These are phyloP conservation scores for Trichosporon ovoides DNA, from an alignment of 1,284 basidiomycete genomes.

Conservation along the genomic window DNA sequence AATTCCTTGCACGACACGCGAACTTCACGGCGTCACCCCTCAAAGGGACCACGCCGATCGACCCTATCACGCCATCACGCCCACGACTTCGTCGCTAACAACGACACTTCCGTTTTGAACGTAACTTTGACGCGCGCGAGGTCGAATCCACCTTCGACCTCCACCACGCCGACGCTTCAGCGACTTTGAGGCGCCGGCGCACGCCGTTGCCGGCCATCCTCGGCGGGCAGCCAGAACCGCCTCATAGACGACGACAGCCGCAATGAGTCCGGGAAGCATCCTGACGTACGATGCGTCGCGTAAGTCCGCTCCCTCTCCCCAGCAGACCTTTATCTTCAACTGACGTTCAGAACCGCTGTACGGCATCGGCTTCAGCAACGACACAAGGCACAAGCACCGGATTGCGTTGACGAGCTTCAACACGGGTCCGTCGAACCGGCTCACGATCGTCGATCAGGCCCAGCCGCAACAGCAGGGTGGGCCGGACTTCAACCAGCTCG, in stretches of 20 bases:
- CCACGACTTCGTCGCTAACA: too few species aligned
- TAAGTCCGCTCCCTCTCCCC: constrained; percentile 14
- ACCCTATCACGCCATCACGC: too few species aligned
- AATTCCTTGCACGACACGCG: too few species aligned
- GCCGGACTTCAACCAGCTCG: constrained; percentile 35
- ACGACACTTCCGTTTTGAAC: too few species aligned
- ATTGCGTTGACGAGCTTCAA: constrained; percentile 40
- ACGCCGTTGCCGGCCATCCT: background rate
- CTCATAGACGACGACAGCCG: background rate
- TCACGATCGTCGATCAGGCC: constrained; percentile 36
- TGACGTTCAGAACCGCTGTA: constrained; percentile 42
- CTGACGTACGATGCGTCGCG: constrained; percentile 28
- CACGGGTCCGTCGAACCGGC: constrained; percentile 41
- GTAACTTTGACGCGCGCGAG: too few species aligned
- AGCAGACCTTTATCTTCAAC: too few species aligned
- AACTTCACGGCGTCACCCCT: too few species aligned
- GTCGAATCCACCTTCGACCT: too few species aligned
- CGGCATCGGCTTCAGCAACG: constrained; percentile 45
- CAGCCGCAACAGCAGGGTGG: constrained; percentile 4
- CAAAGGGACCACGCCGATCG: too few species aligned
- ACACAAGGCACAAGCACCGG: constrained; percentile 35
- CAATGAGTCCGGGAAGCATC: constrained; percentile 28
- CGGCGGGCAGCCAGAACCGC: too few species aligned
- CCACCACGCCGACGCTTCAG: background rate
- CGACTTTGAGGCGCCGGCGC: constrained; percentile 5